Percentiles rank a stretch among this genome's conserved stretches.
phyloP scores from a whole-genome alignment of 768 basidiomycete genomes.

The Sutorius australiensis region DNA sequence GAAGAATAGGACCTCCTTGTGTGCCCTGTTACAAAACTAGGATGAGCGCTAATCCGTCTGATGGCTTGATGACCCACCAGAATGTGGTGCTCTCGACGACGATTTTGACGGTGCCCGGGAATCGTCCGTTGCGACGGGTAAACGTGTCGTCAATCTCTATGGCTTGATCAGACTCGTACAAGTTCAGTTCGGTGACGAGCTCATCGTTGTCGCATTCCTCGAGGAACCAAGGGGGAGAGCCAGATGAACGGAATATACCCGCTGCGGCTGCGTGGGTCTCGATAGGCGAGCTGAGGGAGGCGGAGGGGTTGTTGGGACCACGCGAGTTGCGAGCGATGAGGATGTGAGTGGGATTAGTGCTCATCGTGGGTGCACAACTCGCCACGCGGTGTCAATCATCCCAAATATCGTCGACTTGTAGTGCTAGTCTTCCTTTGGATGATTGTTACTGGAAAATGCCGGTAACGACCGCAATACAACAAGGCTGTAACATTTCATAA shows the following conservation, averaged over 20 bases:
- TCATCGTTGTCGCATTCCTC: conserved; percentile 74
- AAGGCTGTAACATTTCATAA: too few species aligned
- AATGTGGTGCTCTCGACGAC: conserved; percentile 86
- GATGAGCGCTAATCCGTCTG: conserved; percentile 7
- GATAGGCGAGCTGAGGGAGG: conserved; percentile 77
- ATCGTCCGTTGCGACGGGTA: conserved; percentile 49
- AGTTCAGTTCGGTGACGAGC: conserved; percentile 62
- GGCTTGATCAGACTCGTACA: conserved; percentile 61
- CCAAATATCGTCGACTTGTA: neutral
- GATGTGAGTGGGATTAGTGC: conserved; percentile 73
- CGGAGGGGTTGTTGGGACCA: conserved; percentile 70
- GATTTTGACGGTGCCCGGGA: conserved; percentile 89
- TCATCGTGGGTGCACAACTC: conserved; percentile 9
- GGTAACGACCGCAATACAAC: too few species aligned
- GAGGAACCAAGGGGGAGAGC: conserved; percentile 75
- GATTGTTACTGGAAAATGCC: too few species aligned
- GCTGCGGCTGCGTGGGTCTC: conserved; percentile 87
- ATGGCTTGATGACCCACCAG: conserved; percentile 54
- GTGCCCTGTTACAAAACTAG: conserved; percentile 54
- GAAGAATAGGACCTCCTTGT: conserved; percentile 88
- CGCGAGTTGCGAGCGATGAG: conserved; percentile 85
- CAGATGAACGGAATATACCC: conserved; percentile 78
- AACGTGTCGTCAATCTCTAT: conserved; percentile 85
- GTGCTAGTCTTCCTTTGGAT: neutral
- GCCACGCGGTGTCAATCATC: neutral